These are phyloP conservation scores for Cordyceps militaris DNA, from an alignment of 2,329 filamentous ascomycete genomes.

Conservation along the genomic window DNA sequence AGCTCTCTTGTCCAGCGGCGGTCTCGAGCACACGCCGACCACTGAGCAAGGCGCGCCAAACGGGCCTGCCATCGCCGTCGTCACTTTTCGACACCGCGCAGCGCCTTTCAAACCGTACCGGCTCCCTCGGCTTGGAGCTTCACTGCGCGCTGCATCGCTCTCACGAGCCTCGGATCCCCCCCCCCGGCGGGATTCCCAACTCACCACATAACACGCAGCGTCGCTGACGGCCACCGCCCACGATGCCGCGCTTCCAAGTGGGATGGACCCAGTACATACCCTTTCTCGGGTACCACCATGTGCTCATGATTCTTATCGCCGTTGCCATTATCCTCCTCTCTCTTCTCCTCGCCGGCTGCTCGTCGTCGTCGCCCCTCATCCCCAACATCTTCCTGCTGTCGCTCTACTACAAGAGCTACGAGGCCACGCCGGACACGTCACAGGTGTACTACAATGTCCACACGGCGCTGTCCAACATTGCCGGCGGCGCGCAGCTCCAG, in stretches of 20 bases:
- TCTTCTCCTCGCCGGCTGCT: slow-evolving; percentile 88
- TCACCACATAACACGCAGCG: background rate
- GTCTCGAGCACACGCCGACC: background rate
- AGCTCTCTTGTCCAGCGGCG: background rate
- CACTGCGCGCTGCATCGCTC: background rate
- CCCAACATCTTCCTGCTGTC: slow-evolving; percentile 95
- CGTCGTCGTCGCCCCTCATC: slow-evolving; percentile 90
- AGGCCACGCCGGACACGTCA: slow-evolving; percentile 71
- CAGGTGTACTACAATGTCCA: slow-evolving; percentile 89
- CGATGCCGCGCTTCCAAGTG: slow-evolving; percentile 12
- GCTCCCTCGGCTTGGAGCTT: background rate
- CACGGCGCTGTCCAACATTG: slow-evolving; percentile 81
- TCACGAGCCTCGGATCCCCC: slow-evolving; percentile 1
- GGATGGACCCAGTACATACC: slow-evolving; percentile 46
- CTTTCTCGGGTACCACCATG: slow-evolving; percentile 70
- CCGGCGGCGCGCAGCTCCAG: slow-evolving; percentile 74
- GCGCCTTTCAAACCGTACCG: background rate
- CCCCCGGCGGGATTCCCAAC: background rate
- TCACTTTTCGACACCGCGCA: background rate
- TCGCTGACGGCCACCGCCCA: background rate
- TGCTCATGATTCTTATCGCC: slow-evolving; percentile 95
- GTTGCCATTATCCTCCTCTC: slow-evolving; percentile 91
- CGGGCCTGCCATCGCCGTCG: background rate
- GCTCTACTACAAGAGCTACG: slow-evolving; percentile 90
- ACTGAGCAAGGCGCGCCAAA: background rate